These are phyloP conservation scores for Aspergillus sp. DNA, from an alignment of 2,329 filamentous ascomycete genomes.

Conservation along the genomic window DNA sequence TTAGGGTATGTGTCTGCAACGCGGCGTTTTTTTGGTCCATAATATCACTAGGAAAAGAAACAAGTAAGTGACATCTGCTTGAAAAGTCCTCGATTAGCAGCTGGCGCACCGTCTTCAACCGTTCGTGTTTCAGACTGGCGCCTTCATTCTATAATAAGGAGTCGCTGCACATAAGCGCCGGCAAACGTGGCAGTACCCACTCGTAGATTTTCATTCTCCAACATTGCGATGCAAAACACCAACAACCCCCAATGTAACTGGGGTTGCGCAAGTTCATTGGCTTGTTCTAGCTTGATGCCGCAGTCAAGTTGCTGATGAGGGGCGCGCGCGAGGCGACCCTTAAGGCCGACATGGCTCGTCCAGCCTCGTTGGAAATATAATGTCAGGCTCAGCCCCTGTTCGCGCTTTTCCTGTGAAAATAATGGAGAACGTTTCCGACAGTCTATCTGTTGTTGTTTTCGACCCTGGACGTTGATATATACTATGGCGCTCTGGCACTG, in stretches of 20 bases:
- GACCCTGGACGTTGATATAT: not conserved
- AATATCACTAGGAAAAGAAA: slow-evolving; percentile 13
- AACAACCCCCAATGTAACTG: not conserved
- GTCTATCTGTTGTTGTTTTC: not conserved
- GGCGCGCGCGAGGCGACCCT: slow-evolving; percentile 9
- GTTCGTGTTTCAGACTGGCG: slow-evolving; percentile 8
- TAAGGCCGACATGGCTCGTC: slow-evolving; percentile 16
- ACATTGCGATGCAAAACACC: not conserved
- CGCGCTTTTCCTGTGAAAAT: not conserved
- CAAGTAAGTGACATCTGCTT: not conserved
- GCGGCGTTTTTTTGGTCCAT: slow-evolving; percentile 13
- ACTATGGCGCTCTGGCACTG: slow-evolving; percentile 13
- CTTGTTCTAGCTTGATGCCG: not conserved
- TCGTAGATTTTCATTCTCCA: not conserved
- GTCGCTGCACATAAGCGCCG: slow-evolving; percentile 17
- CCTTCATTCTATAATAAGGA: slow-evolving; percentile 3
- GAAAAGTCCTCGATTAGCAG: not conserved
- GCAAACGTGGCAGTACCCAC: slow-evolving; percentile 13
- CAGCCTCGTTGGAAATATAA: slow-evolving; percentile 7
- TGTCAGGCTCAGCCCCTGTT: not conserved
- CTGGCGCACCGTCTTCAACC: not conserved
- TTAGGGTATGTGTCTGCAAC: slow-evolving; percentile 12
- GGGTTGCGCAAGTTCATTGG: not conserved
- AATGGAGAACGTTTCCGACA: not conserved
- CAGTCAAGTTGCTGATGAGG: not conserved